These are phyloP conservation scores for Voacanga thouarsii DNA, from an alignment of 257 asterid species.

Conservation along the genomic window DNA sequence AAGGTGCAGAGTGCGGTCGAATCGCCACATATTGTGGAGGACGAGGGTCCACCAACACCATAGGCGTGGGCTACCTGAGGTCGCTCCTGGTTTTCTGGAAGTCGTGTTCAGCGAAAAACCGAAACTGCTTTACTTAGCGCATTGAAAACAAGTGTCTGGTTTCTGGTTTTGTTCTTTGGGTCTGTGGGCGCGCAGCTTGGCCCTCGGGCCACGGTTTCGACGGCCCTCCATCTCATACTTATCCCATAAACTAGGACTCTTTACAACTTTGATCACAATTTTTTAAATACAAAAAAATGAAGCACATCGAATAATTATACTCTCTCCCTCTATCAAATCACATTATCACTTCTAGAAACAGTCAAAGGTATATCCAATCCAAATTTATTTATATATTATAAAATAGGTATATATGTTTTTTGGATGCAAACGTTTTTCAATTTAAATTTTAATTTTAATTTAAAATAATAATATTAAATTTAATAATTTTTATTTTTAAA, in stretches of 20 bases:
- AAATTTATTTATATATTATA: no score
- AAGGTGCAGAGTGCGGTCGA: conserved; percentile 66
- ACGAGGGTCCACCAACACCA: conserved; percentile 17
- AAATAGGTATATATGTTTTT: no score
- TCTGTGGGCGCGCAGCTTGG: conserved; percentile 54
- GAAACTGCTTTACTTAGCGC: conserved; percentile 16
- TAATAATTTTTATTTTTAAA: no score
- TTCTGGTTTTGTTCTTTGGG: conserved; percentile 41
- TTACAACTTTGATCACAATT: background rate
- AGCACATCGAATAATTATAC: background rate
- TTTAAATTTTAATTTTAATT: no score
- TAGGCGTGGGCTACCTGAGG: conserved; percentile 23
- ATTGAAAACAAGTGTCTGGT: conserved; percentile 36
- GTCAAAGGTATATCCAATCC: no score
- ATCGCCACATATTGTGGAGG: conserved; percentile 69
- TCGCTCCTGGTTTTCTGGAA: conserved; percentile 76
- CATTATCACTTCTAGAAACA: no score
- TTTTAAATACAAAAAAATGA: background rate
- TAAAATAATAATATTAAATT: no score
- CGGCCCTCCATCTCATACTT: conserved; percentile 25
- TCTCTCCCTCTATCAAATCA: no score
- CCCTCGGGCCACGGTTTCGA: conserved; percentile 21
- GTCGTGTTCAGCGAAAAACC: conserved; percentile 18
- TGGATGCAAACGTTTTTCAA: no score
- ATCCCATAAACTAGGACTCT: conserved; percentile 45